These are phyloP conservation scores for Ligustrum vulgare DNA, from an alignment of 257 asterid genomes.

Conservation along the genomic window DNA sequence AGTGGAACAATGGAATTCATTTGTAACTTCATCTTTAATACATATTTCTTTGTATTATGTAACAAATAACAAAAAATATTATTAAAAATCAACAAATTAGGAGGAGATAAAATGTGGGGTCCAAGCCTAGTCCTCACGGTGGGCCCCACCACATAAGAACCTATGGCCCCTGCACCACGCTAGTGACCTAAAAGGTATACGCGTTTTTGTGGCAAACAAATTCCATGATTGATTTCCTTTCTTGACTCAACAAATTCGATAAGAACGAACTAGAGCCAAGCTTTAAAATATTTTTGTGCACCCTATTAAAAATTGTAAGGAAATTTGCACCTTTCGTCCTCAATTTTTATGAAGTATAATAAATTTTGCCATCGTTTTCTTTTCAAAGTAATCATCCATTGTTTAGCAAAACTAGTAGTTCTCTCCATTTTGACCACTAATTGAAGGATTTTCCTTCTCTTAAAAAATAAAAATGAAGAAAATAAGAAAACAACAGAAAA, in stretches of 20 bases:
- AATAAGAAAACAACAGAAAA: background rate
- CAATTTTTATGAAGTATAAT: too few species aligned
- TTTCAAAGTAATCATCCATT: too few species aligned
- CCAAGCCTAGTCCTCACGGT: background rate
- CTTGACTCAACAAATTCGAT: background rate
- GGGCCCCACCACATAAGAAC: background rate
- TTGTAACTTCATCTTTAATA: too few species aligned
- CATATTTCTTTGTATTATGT: too few species aligned
- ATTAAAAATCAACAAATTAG: too few species aligned
- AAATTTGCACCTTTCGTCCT: background rate
- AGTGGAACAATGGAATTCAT: too few species aligned
- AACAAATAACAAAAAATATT: too few species aligned
- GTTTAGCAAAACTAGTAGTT: too few species aligned
- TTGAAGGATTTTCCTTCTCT: too few species aligned
- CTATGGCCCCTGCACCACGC: background rate
- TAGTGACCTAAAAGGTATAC: background rate
- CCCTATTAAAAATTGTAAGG: background rate
- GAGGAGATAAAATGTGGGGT: background rate
- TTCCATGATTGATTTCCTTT: background rate
- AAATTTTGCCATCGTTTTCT: too few species aligned
- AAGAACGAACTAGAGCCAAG: background rate
- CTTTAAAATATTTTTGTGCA: background rate
- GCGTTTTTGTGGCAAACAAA: conserved; percentile 1
- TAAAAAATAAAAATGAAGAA: background rate
- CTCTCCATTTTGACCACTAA: too few species aligned